Evolutionary conservation across 1,139 yeast genomes (phyloP).

Genomic region (Taiozyma onychis): DNA sequence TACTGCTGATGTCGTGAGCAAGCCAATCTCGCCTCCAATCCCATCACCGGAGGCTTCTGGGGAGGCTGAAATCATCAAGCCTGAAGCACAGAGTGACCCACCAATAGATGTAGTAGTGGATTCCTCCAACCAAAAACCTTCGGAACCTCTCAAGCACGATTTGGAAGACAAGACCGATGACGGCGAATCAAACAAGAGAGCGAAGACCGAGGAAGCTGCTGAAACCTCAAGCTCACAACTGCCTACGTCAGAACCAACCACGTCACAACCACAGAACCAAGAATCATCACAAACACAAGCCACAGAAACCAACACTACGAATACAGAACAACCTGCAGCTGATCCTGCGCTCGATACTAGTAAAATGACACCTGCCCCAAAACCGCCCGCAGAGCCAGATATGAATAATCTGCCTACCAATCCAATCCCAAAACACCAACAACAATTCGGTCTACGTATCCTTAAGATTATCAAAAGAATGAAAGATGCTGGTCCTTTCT

Average conservation of each 20-base stretch:
- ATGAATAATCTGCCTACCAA: constrained; percentile 56
- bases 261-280: not conserved
- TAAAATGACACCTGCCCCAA: constrained; percentile 54
- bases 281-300: constrained; percentile 2
- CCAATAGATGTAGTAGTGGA: constrained; percentile 1
- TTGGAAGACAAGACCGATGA: constrained; percentile 7
- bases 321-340: not conserved
- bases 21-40: constrained; percentile 8
- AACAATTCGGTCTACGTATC: constrained; percentile 51
- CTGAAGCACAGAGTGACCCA: constrained; percentile 4
- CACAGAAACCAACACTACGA: constrained; percentile 1
- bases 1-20: not conserved
- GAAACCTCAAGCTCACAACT: not conserved
- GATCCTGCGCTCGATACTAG: constrained; percentile 3
- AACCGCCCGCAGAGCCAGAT: constrained; percentile 68
- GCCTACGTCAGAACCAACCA: not conserved
- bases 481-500: constrained; percentile 89
- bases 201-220: constrained; percentile 5
- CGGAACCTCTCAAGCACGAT: constrained; percentile 5
- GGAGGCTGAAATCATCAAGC: constrained; percentile 9
- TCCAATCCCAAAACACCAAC: constrained; percentile 87
- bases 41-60: constrained; percentile 7
- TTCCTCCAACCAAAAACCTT: not conserved
- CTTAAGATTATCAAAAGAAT: constrained; percentile 80
- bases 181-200: constrained; percentile 3